phyloP scores from a whole-genome alignment of 441 rosid species.

The Aquilaria agallochum region DNA sequence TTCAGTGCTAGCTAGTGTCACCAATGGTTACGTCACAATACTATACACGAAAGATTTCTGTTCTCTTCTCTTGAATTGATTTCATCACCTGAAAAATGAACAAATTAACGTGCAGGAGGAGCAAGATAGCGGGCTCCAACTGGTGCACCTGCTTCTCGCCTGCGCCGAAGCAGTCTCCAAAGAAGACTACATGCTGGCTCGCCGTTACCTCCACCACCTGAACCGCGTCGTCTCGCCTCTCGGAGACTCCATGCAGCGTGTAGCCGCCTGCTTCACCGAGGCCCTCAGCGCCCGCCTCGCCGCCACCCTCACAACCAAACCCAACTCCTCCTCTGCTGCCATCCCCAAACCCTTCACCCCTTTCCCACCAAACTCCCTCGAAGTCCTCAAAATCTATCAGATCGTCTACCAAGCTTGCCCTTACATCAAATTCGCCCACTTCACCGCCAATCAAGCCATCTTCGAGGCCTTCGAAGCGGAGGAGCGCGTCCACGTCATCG shows the following conservation, averaged over 20 bases:
- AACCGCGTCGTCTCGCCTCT: constrained; percentile 46
- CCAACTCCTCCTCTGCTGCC: constrained; percentile 18
- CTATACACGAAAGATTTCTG: neutral
- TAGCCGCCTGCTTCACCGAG: constrained; percentile 57
- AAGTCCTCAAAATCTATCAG: constrained; percentile 50
- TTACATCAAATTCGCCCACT: constrained; percentile 58
- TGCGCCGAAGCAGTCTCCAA: constrained; percentile 60
- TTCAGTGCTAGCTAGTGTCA: too few species aligned
- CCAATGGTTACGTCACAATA: neutral
- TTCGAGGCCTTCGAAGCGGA: constrained; percentile 63
- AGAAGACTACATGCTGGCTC: constrained; percentile 56
- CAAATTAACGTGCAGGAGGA: constrained; percentile 23
- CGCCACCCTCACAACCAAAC: constrained; percentile 32
- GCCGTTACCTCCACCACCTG: constrained; percentile 49
- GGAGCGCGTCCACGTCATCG: constrained; percentile 62
- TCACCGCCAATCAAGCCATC: constrained; percentile 64
- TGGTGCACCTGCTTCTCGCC: constrained; percentile 56
- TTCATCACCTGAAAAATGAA: neutral
- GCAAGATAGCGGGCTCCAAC: constrained; percentile 60
- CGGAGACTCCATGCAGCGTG: constrained; percentile 63
- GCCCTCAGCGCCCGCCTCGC: constrained; percentile 52
- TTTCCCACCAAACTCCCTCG: constrained; percentile 44
- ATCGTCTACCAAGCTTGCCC: constrained; percentile 69
- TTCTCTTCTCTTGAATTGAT: neutral
- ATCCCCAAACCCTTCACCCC: constrained; percentile 31